Base-by-base conservation (phyloP, 2,329 filamentous ascomycete genomes). In the Zymoseptoria passerinii region DNA sequence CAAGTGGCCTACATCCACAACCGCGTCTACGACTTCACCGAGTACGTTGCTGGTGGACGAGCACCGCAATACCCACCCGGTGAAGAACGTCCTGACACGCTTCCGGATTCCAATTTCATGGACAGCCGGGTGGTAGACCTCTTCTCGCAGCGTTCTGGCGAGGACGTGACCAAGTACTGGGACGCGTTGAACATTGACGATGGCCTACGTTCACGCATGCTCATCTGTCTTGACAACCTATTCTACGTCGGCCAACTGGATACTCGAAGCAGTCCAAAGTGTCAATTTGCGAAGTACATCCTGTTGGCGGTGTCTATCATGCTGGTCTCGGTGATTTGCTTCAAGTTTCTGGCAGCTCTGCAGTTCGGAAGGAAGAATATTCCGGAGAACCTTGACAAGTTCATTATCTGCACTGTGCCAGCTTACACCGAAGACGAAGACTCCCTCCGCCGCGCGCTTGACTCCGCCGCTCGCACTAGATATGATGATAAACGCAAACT, bases 401-500 rank as follows among this genome's bases (percentile, higher is more conserved):
- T 99, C 72, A 81, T 99, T 72, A 96, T 99, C 75, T 95, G 90
- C 71, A 95, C 96, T 74, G 92, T 99, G 60, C 94, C 94, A 0
- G 94, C 91, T 1, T 99, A 99, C 70, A 99, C 94, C 0, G 94
- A 99, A 78, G 94, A 97, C 71, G 95, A 99, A 73, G 95, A 99
- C 0, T 97, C 92, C 40, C 81, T 99, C 27, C 90, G 94, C 57
- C 92, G 92, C 80, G 94, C 94, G 59, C 96, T 99, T 67, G 94
- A 99, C 73, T 99, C 94, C 0, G 89, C 90, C 59, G 92, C 94
- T 28, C 83, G 91, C 61, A 96, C 96, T 91, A 86, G 86, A 65
- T 99, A 99, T 71, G 94, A 99, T 69, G 92, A 99, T 72, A 99
- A 99, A 79, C 90, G 94, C 70, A 99, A 99, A 79, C 81, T 99